phyloP scores from a whole-genome alignment of 2,329 filamentous ascomycete genomes.

The Rugonectria rugulosa region DNA sequence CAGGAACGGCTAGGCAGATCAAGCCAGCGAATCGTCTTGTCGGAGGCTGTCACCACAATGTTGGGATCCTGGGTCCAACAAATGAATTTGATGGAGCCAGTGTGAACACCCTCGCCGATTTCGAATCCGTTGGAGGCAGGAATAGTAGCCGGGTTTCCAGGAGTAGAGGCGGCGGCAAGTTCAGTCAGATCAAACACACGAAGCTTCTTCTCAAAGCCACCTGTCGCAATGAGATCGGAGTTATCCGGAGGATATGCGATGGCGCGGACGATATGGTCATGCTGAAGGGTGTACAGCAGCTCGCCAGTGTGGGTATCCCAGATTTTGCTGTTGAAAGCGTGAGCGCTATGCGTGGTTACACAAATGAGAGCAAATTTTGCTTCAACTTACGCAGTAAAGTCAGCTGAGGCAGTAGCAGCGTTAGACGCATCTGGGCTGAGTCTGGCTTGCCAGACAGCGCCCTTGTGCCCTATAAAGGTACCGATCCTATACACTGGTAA shows the following conservation, averaged over 20 bases:
- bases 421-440: slow-evolving; percentile 87
- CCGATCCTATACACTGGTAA: slow-evolving; percentile 76
- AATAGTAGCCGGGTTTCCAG: slow-evolving; percentile 55
- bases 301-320: slow-evolving; percentile 98
- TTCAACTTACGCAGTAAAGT: slow-evolving; percentile 87
- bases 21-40: slow-evolving; percentile 94
- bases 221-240: slow-evolving; percentile 87
- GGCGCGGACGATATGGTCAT: slow-evolving; percentile 94
- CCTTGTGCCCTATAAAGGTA: slow-evolving; percentile 97
- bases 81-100: slow-evolving; percentile 92
- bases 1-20: slow-evolving; percentile 80
- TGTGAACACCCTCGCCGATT: slow-evolving; percentile 85
- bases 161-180: slow-evolving; percentile 50
- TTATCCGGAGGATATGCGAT: slow-evolving; percentile 87
- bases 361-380: not conserved
- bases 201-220: slow-evolving; percentile 95
- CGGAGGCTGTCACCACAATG: slow-evolving; percentile 87
- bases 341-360: slow-evolving; percentile 13
- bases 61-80: slow-evolving; percentile 92
- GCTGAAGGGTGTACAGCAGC: slow-evolving; percentile 83
- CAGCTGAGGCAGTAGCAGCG: slow-evolving; percentile 92
- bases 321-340: slow-evolving; percentile 73
- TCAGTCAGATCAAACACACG: slow-evolving; percentile 88
- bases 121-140: slow-evolving; percentile 76
- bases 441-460: slow-evolving; percentile 95